Conservation (phyloP, 305 asterid species). For the Fraxinus sp. region DNA sequence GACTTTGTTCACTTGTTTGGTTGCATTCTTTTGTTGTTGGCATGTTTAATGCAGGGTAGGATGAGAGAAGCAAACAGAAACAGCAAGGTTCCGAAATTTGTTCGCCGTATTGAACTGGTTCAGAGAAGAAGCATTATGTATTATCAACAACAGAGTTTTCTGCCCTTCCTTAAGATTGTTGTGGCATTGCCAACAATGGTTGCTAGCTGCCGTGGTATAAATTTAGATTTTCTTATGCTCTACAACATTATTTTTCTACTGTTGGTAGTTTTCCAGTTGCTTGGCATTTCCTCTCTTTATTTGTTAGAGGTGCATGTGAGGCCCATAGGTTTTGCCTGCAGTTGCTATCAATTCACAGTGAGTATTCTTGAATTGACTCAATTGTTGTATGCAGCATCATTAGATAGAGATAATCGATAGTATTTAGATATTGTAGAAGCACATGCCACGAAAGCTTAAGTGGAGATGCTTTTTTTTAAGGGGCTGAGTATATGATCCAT, state of each 20-base stretch:
- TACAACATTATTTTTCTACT: constrained; percentile 6
- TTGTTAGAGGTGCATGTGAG: neutral
- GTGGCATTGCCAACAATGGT: constrained; percentile 98
- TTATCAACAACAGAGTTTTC: constrained; percentile 78
- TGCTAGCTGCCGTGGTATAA: constrained; percentile 88
- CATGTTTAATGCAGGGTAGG: constrained; percentile 56
- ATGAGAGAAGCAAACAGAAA: constrained; percentile 81
- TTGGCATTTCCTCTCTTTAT: neutral
- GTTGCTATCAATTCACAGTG: neutral
- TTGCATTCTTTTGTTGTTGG: constrained; percentile 22
- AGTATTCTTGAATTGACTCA: constrained; percentile 20
- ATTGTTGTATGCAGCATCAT: neutral
- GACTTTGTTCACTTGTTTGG: constrained; percentile 6
- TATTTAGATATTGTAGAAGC: constrained; percentile 7
- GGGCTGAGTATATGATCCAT: constrained; percentile 8
- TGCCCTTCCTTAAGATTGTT: constrained; percentile 88
- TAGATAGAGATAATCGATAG: constrained; percentile 2
- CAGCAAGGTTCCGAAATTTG: constrained; percentile 65
- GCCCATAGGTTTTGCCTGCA: constrained; percentile 11
- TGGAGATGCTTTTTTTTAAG: constrained; percentile 9
- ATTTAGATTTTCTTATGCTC: constrained; percentile 6
- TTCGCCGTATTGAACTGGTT: constrained; percentile 77
- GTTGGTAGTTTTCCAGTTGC: neutral
- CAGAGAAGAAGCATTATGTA: constrained; percentile 90
- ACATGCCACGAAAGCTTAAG: constrained; percentile 5